Evolutionary conservation across 192 early-diverging fungal species (phyloP), one percentile per base, ranked within the genome.

Genomic region (Entophlyctis luteolus): DNA sequence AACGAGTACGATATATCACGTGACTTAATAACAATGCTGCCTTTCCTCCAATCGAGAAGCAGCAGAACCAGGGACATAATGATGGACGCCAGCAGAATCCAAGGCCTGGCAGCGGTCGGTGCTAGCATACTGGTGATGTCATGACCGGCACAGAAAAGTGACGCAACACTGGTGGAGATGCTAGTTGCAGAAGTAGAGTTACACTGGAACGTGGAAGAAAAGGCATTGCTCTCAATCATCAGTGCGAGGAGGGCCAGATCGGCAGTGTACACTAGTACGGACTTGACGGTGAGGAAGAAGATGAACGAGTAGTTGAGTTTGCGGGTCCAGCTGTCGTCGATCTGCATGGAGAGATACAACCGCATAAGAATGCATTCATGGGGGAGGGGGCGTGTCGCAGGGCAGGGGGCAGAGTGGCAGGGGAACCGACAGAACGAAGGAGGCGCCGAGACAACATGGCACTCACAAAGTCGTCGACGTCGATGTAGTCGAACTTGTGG

Each of bases 401-500:
- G n/a, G n/a, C n/a, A n/a, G n/a, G n/a, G n/a, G n/a, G n/a, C n/a
- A n/a, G 58, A 52, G 53, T 57, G 14, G 22, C n/a, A 20, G 42
- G 14, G 0, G 53, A 20, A 55, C 12, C 14, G 14, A 37, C 25
- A 16, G 12, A 18, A 14, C 12, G 18, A 12, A 55, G 42, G 14
- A 55, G 22, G 22, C 14, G 42, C 12, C 12, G 12, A 10, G 50
- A 12, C 12, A 27, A 10, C 12, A 10, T 23, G 12, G 12, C 50
- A 62, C 59, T 34, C 8, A 67, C 57, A 79, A 89, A 92, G 62
- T 91, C 88, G 8, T 91, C 84, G 35, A 91, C 78, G 59, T 94
- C 88, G 54, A 94, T 79, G 74, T 86, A 90, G 78, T 92, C 91
- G 70, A 94, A 94, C 73, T 91, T 91, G 80, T 94, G 90, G 79